These are phyloP conservation scores for Populus euphratica DNA, from an alignment of 345 rosid genomes.

Conservation along the genomic window DNA sequence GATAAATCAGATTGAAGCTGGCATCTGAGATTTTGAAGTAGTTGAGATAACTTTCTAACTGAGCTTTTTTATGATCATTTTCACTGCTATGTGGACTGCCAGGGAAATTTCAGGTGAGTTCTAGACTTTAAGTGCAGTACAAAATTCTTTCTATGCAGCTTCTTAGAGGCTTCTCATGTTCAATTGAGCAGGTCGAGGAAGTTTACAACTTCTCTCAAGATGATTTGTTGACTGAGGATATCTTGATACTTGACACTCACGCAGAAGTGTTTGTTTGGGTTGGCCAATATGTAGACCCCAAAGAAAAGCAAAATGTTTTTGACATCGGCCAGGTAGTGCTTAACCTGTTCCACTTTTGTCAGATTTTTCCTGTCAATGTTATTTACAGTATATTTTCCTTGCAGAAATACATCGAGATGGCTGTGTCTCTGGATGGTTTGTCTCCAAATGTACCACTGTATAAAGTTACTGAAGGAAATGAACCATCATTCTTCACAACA, in stretches of 20 bases:
- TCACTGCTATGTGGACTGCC: slow-evolving; percentile 27
- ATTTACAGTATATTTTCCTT: slow-evolving; percentile 24
- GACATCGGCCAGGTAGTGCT: slow-evolving; percentile 86
- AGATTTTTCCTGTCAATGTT: neutral
- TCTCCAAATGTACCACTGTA: slow-evolving; percentile 80
- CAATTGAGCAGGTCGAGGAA: slow-evolving; percentile 74
- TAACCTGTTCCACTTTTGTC: slow-evolving; percentile 8
- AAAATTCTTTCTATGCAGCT: slow-evolving; percentile 11
- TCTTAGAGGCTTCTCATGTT: slow-evolving; percentile 17
- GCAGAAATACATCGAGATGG: slow-evolving; percentile 82
- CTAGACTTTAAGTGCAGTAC: slow-evolving; percentile 13
- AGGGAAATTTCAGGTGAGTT: slow-evolving; percentile 95
- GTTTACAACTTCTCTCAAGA: slow-evolving; percentile 89
- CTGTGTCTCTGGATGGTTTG: slow-evolving; percentile 77
- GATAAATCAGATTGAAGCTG: neutral
- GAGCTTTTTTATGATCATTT: slow-evolving; percentile 27
- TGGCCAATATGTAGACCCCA: slow-evolving; percentile 77
- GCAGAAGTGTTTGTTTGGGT: slow-evolving; percentile 98
- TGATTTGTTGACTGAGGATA: slow-evolving; percentile 91
- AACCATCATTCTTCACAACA: slow-evolving; percentile 86
- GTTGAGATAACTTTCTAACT: slow-evolving; percentile 35
- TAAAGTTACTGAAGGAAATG: slow-evolving; percentile 92
- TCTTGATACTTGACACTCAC: slow-evolving; percentile 83
- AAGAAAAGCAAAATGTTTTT: slow-evolving; percentile 85
- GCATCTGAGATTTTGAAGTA: slow-evolving; percentile 8